phyloP scores from a whole-genome alignment of 1,139 yeast genomes.

The Yamadazyma triangularis region DNA sequence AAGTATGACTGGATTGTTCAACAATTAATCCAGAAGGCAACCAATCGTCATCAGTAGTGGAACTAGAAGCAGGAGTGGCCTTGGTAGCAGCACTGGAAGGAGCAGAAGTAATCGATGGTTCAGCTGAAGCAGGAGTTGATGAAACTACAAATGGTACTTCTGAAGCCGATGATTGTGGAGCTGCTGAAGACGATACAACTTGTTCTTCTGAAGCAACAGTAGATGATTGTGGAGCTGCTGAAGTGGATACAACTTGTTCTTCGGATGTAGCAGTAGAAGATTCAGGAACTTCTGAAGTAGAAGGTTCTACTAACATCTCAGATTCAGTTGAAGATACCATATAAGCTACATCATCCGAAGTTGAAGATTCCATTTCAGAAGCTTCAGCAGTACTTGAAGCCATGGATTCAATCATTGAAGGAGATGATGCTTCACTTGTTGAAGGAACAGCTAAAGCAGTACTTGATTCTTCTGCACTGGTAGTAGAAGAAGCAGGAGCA shows the following conservation, averaged over 20 bases:
- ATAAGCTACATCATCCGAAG: no score
- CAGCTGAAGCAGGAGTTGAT: conserved; percentile 1
- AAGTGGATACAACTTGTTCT: conserved; percentile 1
- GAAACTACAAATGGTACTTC: conserved; percentile 1
- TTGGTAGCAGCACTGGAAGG: conserved; percentile 2
- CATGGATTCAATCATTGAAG: conserved; percentile 1
- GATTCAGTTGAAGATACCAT: conserved; percentile 6
- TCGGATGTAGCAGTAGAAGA: conserved; percentile 5
- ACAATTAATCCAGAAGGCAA: conserved; percentile 46
- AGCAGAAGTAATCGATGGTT: conserved; percentile 1
- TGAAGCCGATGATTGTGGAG: conserved; percentile 2
- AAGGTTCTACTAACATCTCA: conserved; percentile 1
- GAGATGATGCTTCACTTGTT: conserved; percentile 2
- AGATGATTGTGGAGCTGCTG: conserved; percentile 1
- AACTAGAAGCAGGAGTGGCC: conserved; percentile 11
- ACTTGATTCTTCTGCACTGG: background rate
- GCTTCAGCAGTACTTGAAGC: conserved; percentile 1
- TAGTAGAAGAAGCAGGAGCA: background rate
- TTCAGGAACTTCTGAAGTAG: conserved; percentile 2
- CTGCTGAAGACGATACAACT: conserved; percentile 1
- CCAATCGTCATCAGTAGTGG: conserved; percentile 37
- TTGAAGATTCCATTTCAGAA: background rate
- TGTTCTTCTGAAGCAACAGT: conserved; percentile 3
- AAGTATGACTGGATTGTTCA: conserved; percentile 17
- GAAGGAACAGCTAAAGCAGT: conserved; percentile 1